Evolutionary conservation across 352 stramenopile species (phyloP), one percentile per base, ranked within the genome.

Genomic region (Phytophthora syringae): DNA sequence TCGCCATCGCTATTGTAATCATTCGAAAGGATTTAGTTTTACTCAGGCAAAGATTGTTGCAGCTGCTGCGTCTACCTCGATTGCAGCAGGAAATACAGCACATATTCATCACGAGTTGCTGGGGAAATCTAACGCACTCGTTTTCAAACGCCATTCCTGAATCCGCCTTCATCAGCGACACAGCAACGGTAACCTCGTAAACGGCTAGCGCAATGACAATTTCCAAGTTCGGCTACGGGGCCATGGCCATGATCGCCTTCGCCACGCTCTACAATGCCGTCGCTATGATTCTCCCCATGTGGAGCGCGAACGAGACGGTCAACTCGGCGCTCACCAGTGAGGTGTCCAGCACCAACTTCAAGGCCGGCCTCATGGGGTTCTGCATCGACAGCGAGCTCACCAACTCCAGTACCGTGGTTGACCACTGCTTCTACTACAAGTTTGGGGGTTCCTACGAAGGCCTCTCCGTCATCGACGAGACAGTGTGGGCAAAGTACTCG

Each of bases 381-480:
- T 82, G 77, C 62, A 84, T 81, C 44, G 76, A 90, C 58, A 67
- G 84, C 27, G 58, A 87, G 51, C 56, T 88, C 52, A 30, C 49
- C 13, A 76, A 86, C 58, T 34, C 58, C 25, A 72, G 60, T 21
- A 44, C 77, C 16, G 45, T 55, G 9, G 77, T 87, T 40, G 76
- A 87, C 68, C 72, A 81, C 57, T 89, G 80, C 64, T 87, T 87
- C 64, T 89, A 84, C 70, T 76, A 87, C 74, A 86, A 77, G 15
- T 75, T 73, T 3, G 82, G 69, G 63, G 74, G 70, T 3, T 79
- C 63, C 56, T 60, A 84, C 16, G 73, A 78, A 34, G 67, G 84
- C 21, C n/a, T 85, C 6, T 56, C 69, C 2, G 54, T 68, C 3
- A 44, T 74, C 16, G 39, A 81, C 50, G 57, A 74, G 13, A 60